Percentiles rank a stretch among this genome's conserved stretches.
phyloP scores from a whole-genome alignment of 768 basidiomycete genomes.

The Boletus rubescentipes region DNA sequence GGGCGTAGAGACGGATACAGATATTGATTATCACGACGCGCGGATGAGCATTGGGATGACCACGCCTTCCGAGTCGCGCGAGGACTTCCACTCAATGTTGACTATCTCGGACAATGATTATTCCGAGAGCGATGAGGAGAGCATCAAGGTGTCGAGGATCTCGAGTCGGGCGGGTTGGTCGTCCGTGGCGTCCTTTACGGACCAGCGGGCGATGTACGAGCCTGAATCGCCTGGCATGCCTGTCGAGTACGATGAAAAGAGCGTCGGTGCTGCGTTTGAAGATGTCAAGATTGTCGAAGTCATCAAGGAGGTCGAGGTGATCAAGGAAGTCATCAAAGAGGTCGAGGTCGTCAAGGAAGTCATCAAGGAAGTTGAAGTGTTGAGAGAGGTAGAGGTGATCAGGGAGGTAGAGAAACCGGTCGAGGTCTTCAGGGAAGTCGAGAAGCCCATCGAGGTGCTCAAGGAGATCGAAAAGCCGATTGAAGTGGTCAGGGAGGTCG shows the following conservation, averaged over 20 bases:
- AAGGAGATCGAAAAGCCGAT: slow-evolving; percentile 22
- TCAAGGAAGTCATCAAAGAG: slow-evolving; percentile 31
- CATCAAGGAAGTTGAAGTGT: slow-evolving; percentile 36
- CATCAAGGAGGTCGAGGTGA: slow-evolving; percentile 31
- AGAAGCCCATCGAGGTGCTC: slow-evolving; percentile 26
- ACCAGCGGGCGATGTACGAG: slow-evolving; percentile 7
- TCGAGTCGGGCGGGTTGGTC: slow-evolving; percentile 31
- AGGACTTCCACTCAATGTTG: slow-evolving; percentile 77
- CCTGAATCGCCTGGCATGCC: slow-evolving; percentile 13
- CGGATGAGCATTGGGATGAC: slow-evolving; percentile 59
- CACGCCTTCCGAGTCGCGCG: slow-evolving; percentile 64
- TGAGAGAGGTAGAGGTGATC: slow-evolving; percentile 32
- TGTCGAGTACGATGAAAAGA: slow-evolving; percentile 53
- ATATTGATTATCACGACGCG: slow-evolving; percentile 74
- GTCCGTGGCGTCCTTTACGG: slow-evolving; percentile 23
- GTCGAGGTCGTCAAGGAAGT: slow-evolving; percentile 28
- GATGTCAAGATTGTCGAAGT: slow-evolving; percentile 33
- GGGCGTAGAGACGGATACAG: slow-evolving; percentile 66
- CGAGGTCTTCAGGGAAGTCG: slow-evolving; percentile 22
- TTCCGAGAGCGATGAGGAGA: slow-evolving; percentile 63
- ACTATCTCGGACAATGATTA: slow-evolving; percentile 69
- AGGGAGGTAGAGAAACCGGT: slow-evolving; percentile 19
- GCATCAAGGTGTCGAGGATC: slow-evolving; percentile 66
- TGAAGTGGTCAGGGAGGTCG: slow-evolving; percentile 26
- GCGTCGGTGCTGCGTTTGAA: slow-evolving; percentile 34